Base-by-base conservation (phyloP, 2,329 filamentous ascomycete species). In the Coniochaeta prunicola region DNA sequence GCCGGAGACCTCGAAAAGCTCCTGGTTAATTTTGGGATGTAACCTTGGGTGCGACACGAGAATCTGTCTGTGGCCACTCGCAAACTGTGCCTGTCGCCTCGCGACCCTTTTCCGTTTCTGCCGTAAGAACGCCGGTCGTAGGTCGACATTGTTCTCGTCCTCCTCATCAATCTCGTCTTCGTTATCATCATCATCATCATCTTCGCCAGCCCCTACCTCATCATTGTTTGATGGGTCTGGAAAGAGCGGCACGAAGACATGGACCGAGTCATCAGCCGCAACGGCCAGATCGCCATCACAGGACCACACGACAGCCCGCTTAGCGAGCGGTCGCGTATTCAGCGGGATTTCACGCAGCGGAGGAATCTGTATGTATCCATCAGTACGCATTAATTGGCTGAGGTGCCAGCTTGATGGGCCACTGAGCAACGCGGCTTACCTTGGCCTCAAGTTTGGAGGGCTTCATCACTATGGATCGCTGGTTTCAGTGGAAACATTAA, bases 221-320 rank as follows among this genome's bases (percentile, higher is more conserved):
- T 62, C 65, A 15, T 64, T 64, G 4, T 69, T 67, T 8, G 67
- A 65, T 1, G 66, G 50, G 36, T 69, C 67, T 10, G 67, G 67
- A 31, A 67, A 67, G 55, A 68, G 66, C 28, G 67, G 64, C 36
- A 67, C 64, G 38, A 67, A 64, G 55, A 69, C 61, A 54, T 67
- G 66, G 33, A 69, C 66, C 45, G 77, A 79, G 66, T 85, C 82
- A 61, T 83, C 80, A n/a, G 80, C 78, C 2, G 76, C 78, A 33
- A 84, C 74, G 34, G 82, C 82, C 5, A 85, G 72, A 64, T 84
- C 82, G 26, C 77, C 80, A 57, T 85, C 82, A 61, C 78, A 78
- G 24, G 82, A 85, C 79, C 82, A 85, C 36, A 78, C 64, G 26
- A 79, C 66, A 50, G 75, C 74, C 57, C 76, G 73, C 48, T 67